Base-by-base conservation (phyloP, 352 stramenopile species). In the Pythium apleroticum region DNA sequence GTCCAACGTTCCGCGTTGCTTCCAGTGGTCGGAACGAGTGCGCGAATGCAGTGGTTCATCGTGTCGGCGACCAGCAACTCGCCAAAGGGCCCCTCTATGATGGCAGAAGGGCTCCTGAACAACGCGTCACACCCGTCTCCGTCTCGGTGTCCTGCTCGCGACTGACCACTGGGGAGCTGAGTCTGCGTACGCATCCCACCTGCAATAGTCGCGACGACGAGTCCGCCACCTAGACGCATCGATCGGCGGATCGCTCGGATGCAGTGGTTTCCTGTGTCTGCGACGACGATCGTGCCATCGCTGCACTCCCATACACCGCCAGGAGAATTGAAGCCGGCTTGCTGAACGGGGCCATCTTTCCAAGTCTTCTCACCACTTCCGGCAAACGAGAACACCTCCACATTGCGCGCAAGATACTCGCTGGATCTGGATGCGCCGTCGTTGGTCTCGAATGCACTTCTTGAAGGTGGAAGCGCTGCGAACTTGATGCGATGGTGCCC, bases 41-140 rank as follows among this genome's bases (percentile, higher is more conserved):
- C 74, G 27, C 75, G 74, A 57, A 87, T 76, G 72, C 76, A 84
- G 31, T 87, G 79, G 52, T 85, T 85, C 76, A 85, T 85, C 3
- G 76, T 85, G 28, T 87, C 78, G 1, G 76, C 74, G 27, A 87
- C 74, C 3, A 87, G 33, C 19, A 87, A 31, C 22, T 80, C 74
- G 0, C 74, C 70, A 55, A 58, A 25, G 7, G 50, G 20, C 0
- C 74, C 73, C 48, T 74, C 63, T 14, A 81, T 54, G 22, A 84
- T 20, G 0, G 61, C 72, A 5, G 60, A 75, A 5, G 78, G 78
- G 52, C 72, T 79, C 57, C 74, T 67, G 57, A 87, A 85, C 24
- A 87, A 57, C 12, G 74, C 71, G 12, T 66, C 33, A 19, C n/a
- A 10, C 8, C n/a, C 52, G 3, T 31, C 52, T 30, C 19, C 52